Evolutionary conservation across 129 eudicot genomes (phyloP).

Genomic region (Centella asiatica): DNA sequence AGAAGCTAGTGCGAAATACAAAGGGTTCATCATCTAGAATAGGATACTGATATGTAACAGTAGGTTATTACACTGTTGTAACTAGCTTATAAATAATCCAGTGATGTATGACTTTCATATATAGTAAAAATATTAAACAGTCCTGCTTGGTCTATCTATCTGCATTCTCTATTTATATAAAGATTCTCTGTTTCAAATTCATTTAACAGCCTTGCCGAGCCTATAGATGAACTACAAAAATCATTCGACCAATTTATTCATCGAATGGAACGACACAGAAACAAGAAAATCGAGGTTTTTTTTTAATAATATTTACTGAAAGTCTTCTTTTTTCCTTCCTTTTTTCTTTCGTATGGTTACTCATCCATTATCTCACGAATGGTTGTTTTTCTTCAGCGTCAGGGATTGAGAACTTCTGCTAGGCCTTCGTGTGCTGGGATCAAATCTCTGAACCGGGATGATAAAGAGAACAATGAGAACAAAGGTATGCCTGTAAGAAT

Average conservation of each 20-base stretch:
- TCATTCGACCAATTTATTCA: constrained; percentile 76
- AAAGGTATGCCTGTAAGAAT: constrained; percentile 14
- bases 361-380: constrained; percentile 15
- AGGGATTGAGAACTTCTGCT: constrained; percentile 26
- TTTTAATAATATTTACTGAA: constrained; percentile 1
- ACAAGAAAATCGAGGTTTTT: constrained; percentile 50
- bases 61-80: no score
- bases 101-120: no score
- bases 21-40: no score
- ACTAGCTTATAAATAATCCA: no score
- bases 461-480: constrained; percentile 19
- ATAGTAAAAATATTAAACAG: no score
- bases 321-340: background rate
- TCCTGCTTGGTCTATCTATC: no score
- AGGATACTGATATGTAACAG: no score
- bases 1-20: no score
- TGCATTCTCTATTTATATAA: background rate
- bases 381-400: constrained; percentile 34
- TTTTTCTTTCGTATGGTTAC: background rate
- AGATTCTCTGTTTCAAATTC: background rate
- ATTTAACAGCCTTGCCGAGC: constrained; percentile 82
- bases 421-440: constrained; percentile 9
- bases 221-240: constrained; percentile 70
- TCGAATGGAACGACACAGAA: constrained; percentile 50
- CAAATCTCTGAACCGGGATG: constrained; percentile 7